phyloP scores from a whole-genome alignment of 2,329 filamentous ascomycete species.

The Cytospora piceicola region DNA sequence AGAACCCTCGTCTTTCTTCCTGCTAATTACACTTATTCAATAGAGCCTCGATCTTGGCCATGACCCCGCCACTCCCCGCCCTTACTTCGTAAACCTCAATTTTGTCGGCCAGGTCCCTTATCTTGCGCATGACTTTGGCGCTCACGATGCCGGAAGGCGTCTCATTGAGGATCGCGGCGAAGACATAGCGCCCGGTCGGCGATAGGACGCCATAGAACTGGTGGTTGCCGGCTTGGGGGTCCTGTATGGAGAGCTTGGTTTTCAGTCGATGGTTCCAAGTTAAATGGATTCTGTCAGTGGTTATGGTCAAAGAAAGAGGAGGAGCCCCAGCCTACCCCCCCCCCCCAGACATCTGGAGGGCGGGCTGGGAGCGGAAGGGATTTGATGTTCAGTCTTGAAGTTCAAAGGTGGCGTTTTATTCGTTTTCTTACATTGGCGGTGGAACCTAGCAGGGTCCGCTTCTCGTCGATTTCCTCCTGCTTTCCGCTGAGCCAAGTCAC shows the following conservation, averaged over 20 bases:
- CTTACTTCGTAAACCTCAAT: slow-evolving; percentile 6
- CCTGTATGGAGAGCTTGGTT: background rate
- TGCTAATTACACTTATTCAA: background rate
- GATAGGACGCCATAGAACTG: slow-evolving; percentile 18
- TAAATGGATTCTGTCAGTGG: background rate
- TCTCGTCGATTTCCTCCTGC: slow-evolving; percentile 16
- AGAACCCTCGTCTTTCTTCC: background rate
- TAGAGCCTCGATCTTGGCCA: slow-evolving; percentile 4
- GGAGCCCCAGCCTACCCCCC: too few relatives aligned
- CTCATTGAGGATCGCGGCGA: slow-evolving; percentile 14
- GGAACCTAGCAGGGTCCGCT: slow-evolving; percentile 7
- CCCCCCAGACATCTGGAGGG: too few relatives aligned
- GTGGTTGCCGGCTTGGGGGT: background rate
- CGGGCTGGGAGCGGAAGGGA: too few relatives aligned
- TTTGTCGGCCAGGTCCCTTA: slow-evolving; percentile 5
- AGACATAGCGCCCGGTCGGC: background rate
- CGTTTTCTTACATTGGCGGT: slow-evolving; percentile 2
- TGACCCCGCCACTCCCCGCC: background rate
- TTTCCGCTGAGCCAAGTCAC: slow-evolving; percentile 6
- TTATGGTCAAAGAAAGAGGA: background rate
- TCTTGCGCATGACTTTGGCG: background rate
- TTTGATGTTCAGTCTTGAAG: too few relatives aligned
- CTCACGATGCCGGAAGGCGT: background rate
- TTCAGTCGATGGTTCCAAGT: background rate
- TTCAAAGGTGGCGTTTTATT: too few relatives aligned